Base-by-base conservation (phyloP, 805 yeast species). In the Sugiyamaella mastotermitis region DNA sequence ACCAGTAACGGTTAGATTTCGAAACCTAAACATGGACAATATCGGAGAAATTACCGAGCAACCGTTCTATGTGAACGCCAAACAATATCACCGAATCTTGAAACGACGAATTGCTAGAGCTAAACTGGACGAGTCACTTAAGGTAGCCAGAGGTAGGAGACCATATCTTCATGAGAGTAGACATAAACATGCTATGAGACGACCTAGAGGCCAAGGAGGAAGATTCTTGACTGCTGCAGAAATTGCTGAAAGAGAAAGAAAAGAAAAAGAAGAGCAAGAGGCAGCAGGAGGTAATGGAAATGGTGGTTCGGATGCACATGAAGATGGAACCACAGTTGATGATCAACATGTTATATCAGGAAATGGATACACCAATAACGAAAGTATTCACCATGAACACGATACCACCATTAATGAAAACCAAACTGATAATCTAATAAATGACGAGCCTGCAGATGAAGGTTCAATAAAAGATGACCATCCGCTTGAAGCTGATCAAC, bases 141-240 rank as follows among this genome's bases (percentile, higher is more conserved):
- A 85, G 55, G 83, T 83, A 52, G 88, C 92, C 13, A 74, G 95
- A 46, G 94, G 94, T 13, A 76, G 97, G 52, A 81, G 82, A 57
- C 97, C 97, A 9, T 90, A 94, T 60, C 61, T 92, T 35, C 99
- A 92, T 57, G 98, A 92, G 61, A 85, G 96, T 14, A 73, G 99
- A 52, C 99, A 92, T 60, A 90, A 92, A 58, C 99, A 92, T 60
- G 99, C 99, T 2, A 92, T 92, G 98, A 74, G 97, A 57, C 75
- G 99, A 58, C 97, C 98, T 11, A 76, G 99, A 51, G 99, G 99
- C 19, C 97, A 92, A 64, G 98, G 98, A 22, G 99, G 99, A 5
- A 70, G 99, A 44, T 92, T 92, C 50, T 64, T 92, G 43, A 92
- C 99, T 1, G 96, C 97, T 10, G 95, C 95, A 8, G 84, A 76